Evolutionary conservation across 139 green algal genomes (phyloP), one percentile per base, ranked within the genome.

Genomic region (Pleodorina starrii): DNA sequence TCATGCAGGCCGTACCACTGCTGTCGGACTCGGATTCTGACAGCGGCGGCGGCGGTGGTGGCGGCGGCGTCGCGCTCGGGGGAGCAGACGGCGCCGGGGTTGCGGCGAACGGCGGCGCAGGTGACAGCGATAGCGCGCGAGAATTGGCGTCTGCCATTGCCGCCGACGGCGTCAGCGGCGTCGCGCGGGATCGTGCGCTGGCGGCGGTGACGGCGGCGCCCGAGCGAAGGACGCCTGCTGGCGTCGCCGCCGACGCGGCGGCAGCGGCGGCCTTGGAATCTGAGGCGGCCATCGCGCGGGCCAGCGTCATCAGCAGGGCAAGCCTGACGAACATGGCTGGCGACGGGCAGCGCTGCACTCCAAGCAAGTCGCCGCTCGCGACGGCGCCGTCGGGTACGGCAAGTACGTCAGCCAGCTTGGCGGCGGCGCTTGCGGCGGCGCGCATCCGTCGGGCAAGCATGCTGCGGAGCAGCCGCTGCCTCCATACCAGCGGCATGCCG

Each of bases 1-100:
- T 86, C 1, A 74, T 86, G 79, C 79, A 86, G 27, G 79, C 79
- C 3, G 57, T 74, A 38, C 79, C 79, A 25, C 54, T 86, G 79
- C 79, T 86, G 27, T 57, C 40, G 17, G 79, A 75, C 40, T n/a
- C 38, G 1, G 79, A 86, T 0, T 66, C 68, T 9, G 57, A 42
- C 2, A 12, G 19, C 36, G 50, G 29, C 63, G 63, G n/a, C 63
- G 63, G 29, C 29, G 29, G 29, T 25, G 29, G 6, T 25, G 14
- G 35, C 17, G 76, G 10, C 48, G 35, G 42, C 48, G 76, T 27
- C 32, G 5, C 29, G 29, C 0, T n/a, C n/a, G n/a, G n/a, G n/a
- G n/a, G n/a, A n/a, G n/a, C n/a, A n/a, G n/a, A n/a, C n/a, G n/a
- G n/a, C n/a, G n/a, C n/a, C n/a, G n/a, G n/a, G n/a, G n/a, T n/a